These are phyloP conservation scores for Boletus bicolor DNA, from an alignment of 768 basidiomycete genomes.

Conservation along the genomic window DNA sequence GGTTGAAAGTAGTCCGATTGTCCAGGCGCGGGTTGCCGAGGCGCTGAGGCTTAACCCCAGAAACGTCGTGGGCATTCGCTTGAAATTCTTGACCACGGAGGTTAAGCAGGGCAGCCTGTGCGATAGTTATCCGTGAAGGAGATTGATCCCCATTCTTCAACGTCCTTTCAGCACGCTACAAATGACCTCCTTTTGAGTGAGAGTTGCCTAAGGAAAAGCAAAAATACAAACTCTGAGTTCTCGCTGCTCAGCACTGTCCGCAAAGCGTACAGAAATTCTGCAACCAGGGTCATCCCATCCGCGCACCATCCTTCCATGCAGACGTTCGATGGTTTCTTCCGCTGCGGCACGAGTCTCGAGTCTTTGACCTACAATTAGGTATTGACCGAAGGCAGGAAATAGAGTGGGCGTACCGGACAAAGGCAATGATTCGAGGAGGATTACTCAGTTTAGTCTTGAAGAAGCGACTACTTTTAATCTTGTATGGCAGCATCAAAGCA, in stretches of 20 bases:
- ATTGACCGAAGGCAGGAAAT: not conserved
- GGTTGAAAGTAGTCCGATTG: constrained; percentile 1
- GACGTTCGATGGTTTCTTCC: constrained; percentile 71
- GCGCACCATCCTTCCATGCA: constrained; percentile 77
- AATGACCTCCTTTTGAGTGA: constrained; percentile 3
- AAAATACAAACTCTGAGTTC: constrained; percentile 60
- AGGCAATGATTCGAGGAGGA: constrained; percentile 77
- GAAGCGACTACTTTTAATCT: constrained; percentile 72
- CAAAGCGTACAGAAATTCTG: constrained; percentile 76
- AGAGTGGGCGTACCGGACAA: constrained; percentile 56
- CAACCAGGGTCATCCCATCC: constrained; percentile 77
- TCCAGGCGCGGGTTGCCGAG: constrained; percentile 2
- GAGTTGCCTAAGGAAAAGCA: not conserved
- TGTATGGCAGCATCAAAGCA: constrained; percentile 64
- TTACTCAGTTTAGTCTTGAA: constrained; percentile 77
- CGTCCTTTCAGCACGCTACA: constrained; percentile 59
- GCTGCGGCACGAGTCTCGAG: constrained; percentile 70
- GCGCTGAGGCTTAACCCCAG: constrained; percentile 11
- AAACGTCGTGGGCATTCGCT: constrained; percentile 4
- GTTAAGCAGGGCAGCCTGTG: constrained; percentile 74
- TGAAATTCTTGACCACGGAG: constrained; percentile 62
- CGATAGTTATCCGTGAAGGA: constrained; percentile 67
- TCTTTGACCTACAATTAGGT: constrained; percentile 34
- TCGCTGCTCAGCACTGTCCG: constrained; percentile 73
- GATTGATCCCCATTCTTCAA: constrained; percentile 60